Evolutionary conservation across 768 basidiomycete genomes (phyloP).

Genomic region (Boletus rufocinnamomeus): DNA sequence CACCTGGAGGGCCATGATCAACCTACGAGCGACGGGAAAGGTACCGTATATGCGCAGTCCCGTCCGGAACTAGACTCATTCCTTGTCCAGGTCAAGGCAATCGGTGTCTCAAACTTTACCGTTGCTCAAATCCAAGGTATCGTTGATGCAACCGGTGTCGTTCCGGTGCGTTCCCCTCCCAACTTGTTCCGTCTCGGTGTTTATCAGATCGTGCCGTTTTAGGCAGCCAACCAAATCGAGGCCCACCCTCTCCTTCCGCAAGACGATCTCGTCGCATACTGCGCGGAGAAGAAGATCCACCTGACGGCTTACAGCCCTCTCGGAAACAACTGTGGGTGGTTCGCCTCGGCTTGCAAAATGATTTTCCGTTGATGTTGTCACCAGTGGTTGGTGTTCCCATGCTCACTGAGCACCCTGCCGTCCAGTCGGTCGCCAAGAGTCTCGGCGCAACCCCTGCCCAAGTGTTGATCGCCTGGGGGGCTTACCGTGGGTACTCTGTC

Average conservation of each 20-base stretch:
- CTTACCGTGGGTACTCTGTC: slow-evolving; percentile 72
- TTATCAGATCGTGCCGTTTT: slow-evolving; percentile 1
- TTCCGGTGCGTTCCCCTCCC: slow-evolving; percentile 51
- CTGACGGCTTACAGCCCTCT: slow-evolving; percentile 74
- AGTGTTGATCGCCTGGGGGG: slow-evolving; percentile 82
- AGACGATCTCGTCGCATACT: slow-evolving; percentile 69
- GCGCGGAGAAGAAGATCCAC: slow-evolving; percentile 68
- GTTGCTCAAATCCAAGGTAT: slow-evolving; percentile 65
- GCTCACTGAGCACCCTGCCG: slow-evolving; percentile 65
- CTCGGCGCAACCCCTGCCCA: slow-evolving; percentile 73
- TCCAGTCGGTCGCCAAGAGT: slow-evolving; percentile 62
- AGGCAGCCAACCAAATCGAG: slow-evolving; percentile 80
- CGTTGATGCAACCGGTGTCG: slow-evolving; percentile 66
- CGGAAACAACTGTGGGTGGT: slow-evolving; percentile 69
- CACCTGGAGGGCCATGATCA: slow-evolving; percentile 82
- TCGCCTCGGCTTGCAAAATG: background rate
- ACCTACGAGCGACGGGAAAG: slow-evolving; percentile 67
- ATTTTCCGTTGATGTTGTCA: background rate
- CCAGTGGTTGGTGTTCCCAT: slow-evolving; percentile 62
- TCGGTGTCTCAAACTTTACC: slow-evolving; percentile 87
- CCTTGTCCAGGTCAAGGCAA: slow-evolving; percentile 51
- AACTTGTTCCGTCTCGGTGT: background rate
- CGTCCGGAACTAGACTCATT: background rate
- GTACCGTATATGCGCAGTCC: slow-evolving; percentile 34
- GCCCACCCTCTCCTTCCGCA: slow-evolving; percentile 81